Conservation (phyloP, 768 basidiomycete species). For the Fomitopsis serialis region DNA sequence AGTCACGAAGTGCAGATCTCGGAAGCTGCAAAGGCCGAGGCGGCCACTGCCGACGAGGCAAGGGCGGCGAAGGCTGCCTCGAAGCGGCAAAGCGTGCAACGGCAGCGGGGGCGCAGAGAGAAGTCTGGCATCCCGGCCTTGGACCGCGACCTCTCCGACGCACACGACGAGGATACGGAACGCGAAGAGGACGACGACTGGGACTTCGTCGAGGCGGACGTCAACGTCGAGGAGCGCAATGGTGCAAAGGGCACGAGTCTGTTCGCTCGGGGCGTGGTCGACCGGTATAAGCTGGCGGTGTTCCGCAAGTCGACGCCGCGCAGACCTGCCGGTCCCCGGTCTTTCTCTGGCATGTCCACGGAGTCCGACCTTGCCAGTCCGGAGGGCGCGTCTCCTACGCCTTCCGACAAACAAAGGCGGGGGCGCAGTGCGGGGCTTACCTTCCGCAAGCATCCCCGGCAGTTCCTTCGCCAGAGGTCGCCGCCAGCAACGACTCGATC, state of each 20-base stretch:
- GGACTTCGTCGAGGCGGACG: slow-evolving; percentile 75
- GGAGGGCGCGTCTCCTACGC: slow-evolving; percentile 37
- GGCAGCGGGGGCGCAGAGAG: slow-evolving; percentile 52
- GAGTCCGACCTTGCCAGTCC: slow-evolving; percentile 39
- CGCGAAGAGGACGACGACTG: slow-evolving; percentile 74
- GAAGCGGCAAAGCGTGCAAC: slow-evolving; percentile 11
- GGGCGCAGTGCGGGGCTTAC: slow-evolving; percentile 65
- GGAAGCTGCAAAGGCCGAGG: slow-evolving; percentile 12
- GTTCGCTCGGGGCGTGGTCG: slow-evolving; percentile 89
- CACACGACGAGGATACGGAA: slow-evolving; percentile 39
- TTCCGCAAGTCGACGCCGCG: slow-evolving; percentile 78
- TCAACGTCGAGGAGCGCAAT: slow-evolving; percentile 69
- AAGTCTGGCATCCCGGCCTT: slow-evolving; percentile 81
- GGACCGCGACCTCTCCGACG: slow-evolving; percentile 65
- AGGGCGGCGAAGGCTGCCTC: slow-evolving; percentile 7
- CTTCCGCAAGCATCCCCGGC: slow-evolving; percentile 66
- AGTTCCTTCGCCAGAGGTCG: slow-evolving; percentile 71
- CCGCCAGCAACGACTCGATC: slow-evolving; percentile 43
- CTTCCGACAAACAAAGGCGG: slow-evolving; percentile 52
- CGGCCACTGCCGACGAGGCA: slow-evolving; percentile 1
- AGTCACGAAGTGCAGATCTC: slow-evolving; percentile 4
- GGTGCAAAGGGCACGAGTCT: slow-evolving; percentile 75
- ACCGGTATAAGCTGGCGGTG: slow-evolving; percentile 79
- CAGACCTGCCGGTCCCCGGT: slow-evolving; percentile 35
- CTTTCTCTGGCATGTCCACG: slow-evolving; percentile 55